Evolutionary conservation across 2,329 filamentous ascomycete species (phyloP), one percentile per base, ranked within the genome.

Genomic region (Calonectria honghensis): DNA sequence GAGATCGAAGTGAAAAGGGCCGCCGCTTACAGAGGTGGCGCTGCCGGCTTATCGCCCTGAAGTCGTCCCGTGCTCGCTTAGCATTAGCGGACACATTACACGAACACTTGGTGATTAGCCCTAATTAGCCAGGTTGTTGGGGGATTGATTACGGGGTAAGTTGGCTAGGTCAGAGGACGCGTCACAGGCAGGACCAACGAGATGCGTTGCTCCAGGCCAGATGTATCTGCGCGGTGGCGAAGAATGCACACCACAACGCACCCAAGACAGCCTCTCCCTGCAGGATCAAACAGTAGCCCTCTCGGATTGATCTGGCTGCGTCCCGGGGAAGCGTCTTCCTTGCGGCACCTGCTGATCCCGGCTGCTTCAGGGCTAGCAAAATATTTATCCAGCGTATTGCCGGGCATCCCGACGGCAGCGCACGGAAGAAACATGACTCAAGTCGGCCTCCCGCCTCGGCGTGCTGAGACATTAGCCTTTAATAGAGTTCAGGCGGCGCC

Each of bases 1-100:
- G 6, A 13, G 11, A 41, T 41, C 24, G 37, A 63, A 24, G 24
- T 16, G 7, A 31, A 20, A 65, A 35, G 18, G 37, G 27, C 27
- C 61, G 61, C 61, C 61, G 61, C 61, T 50, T 65, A 50, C 61
- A 50, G 18, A 65, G 18, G 41, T 50, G 61, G 61, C 61, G 61
- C 9, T 29, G 61, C 9, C 20, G 16, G 39, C 37, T 29, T 18
- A 14, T 18, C 24, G 24, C 57, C 18, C 37, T 48, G 57, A 39
- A 63, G 39, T 41, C 37, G n/a, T 63, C 57, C 37, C 57, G 35
- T 63, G 11, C 57, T 63, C 57, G 57, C 35, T 63, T 63, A 63
- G 35, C 39, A 20, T 27, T 63, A 63, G 57, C 57, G 24, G n/a
- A 63, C 57, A 29, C 16, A 39, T 31, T 24, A 27, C 35, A 29